Percentiles rank a stretch among this genome's conserved stretches.
These are phyloP conservation scores for Cucumis hystrix DNA, from an alignment of 306 rosid species.

Conservation along the genomic window DNA sequence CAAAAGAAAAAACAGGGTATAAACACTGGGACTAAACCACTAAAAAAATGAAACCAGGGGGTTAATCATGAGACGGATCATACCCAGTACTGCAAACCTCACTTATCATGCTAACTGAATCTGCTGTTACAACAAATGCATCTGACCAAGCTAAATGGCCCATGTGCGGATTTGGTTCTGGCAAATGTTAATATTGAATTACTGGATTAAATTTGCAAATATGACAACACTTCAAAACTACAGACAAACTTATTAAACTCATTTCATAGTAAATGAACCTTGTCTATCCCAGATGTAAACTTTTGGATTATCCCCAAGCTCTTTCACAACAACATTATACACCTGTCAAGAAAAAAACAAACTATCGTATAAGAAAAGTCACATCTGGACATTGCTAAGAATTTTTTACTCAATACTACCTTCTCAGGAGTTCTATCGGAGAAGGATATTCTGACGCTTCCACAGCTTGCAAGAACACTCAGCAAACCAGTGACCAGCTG, in stretches of 20 bases:
- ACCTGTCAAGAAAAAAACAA: constrained; percentile 36
- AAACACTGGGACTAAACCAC: background rate
- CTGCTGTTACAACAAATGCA: constrained; percentile 87
- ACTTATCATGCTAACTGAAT: constrained; percentile 82
- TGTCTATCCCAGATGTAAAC: constrained; percentile 73
- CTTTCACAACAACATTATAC: constrained; percentile 40
- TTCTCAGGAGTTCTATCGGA: constrained; percentile 75
- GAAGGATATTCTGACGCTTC: constrained; percentile 85
- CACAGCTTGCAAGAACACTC: constrained; percentile 63
- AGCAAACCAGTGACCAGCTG: constrained; percentile 51
- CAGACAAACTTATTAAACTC: background rate
- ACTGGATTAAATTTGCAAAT: background rate
- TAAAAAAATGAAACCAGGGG: background rate
- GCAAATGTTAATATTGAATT: constrained; percentile 2
- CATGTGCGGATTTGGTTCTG: constrained; percentile 78
- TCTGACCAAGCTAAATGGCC: constrained; percentile 96
- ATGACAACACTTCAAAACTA: background rate
- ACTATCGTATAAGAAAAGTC: background rate
- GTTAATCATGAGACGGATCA: constrained; percentile 8
- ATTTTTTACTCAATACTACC: constrained; percentile 22
- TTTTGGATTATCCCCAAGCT: constrained; percentile 70
- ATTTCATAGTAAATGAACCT: constrained; percentile 31
- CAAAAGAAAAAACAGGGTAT: background rate
- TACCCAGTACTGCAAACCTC: constrained; percentile 99
- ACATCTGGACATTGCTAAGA: background rate